These are phyloP conservation scores for Fusarium luffae DNA, from an alignment of 2,329 filamentous ascomycete genomes.

Conservation along the genomic window DNA sequence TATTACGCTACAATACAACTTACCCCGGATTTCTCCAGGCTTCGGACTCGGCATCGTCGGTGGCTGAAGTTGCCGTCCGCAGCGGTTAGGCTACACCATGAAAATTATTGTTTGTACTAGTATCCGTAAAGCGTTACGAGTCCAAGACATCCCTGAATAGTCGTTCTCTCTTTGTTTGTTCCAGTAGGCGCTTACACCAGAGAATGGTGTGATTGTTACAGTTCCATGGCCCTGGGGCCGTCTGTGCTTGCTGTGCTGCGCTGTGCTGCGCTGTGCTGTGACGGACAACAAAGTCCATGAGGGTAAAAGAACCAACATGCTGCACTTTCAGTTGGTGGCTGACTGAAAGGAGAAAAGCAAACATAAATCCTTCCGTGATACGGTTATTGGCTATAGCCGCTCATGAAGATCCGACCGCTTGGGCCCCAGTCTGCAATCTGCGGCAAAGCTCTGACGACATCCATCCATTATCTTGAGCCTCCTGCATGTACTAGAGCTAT, in stretches of 20 bases:
- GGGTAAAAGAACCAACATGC: conserved; percentile 2
- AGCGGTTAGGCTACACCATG: conserved; percentile 19
- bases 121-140: conserved; percentile 2
- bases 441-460: conserved; percentile 29
- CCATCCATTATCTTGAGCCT: conserved; percentile 13
- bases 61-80: conserved; percentile 6
- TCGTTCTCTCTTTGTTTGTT: conserved; percentile 4
- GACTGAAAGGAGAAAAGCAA: conserved; percentile 16
- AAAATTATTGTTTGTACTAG: background rate
- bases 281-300: background rate
- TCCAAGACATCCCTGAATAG: background rate
- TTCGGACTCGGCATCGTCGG: conserved; percentile 21
- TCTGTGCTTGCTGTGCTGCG: conserved; percentile 8
- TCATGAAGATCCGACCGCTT: conserved; percentile 27
- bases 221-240: conserved; percentile 23
- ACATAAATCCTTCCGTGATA: conserved; percentile 8
- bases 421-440: conserved; percentile 11
- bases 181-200: conserved; percentile 6
- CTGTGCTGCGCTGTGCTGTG: background rate
- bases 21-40: conserved; percentile 36
- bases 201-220: conserved; percentile 17
- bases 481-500: background rate
- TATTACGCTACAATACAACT: background rate
- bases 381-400: conserved; percentile 7
- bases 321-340: background rate